These are phyloP conservation scores for Yamadazyma kanchanaburiensis DNA, from an alignment of 1,139 yeast species.

Conservation along the genomic window DNA sequence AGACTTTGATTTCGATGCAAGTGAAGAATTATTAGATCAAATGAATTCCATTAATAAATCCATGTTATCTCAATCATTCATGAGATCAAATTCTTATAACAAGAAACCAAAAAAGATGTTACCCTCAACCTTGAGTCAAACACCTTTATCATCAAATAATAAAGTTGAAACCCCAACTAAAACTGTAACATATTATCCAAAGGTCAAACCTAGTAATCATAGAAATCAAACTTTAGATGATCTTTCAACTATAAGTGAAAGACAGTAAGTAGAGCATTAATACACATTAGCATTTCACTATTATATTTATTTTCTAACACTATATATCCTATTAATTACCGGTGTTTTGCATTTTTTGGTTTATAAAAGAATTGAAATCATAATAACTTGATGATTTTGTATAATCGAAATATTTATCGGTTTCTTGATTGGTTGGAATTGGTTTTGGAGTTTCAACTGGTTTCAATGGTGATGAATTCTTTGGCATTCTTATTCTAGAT, in stretches of 20 bases:
- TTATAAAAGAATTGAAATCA: conserved; percentile 38
- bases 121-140: conserved; percentile 3
- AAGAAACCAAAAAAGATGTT: conserved; percentile 33
- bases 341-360: conserved; percentile 16
- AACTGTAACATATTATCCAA: conserved; percentile 53
- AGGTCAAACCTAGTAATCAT: conserved; percentile 2
- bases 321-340: conserved; percentile 2
- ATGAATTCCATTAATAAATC: conserved; percentile 12
- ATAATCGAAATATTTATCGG: conserved; percentile 28
- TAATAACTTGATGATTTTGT: conserved; percentile 18
- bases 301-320: conserved; percentile 1
- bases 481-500: conserved; percentile 16
- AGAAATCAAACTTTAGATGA: conserved; percentile 6
- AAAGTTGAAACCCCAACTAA: conserved; percentile 49
- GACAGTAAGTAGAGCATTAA: too few relatives aligned
- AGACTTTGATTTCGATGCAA: conserved; percentile 50
- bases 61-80: conserved; percentile 13
- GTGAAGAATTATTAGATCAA: conserved; percentile 14
- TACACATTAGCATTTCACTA: conserved; percentile 1
- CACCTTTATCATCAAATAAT: conserved; percentile 18
- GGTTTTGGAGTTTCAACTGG: not conserved
- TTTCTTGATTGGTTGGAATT: conserved; percentile 4
- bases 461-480: too few relatives aligned
- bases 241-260: conserved; percentile 11
- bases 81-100: conserved; percentile 34